A percentile compares a stretch with the other conserved stretches of the same genome.
Conservation (phyloP, 805 yeast species). For the Candida quercuum region DNA sequence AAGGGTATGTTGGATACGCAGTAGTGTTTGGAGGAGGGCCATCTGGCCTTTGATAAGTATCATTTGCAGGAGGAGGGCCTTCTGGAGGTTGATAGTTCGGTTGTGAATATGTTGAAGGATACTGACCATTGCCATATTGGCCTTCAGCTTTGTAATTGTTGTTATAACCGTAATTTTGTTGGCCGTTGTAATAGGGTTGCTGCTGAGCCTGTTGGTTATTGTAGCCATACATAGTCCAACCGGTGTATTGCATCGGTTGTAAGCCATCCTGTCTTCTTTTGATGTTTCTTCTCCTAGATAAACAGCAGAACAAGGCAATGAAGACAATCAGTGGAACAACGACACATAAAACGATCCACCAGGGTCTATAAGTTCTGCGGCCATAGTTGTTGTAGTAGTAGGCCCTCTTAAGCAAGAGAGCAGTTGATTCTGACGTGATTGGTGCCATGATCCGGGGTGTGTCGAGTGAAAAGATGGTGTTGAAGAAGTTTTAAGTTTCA, state of each 20-base stretch:
- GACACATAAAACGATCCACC: constrained; percentile 4
- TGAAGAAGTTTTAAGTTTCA: neutral
- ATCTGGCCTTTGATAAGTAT: constrained; percentile 3
- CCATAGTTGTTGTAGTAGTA: neutral
- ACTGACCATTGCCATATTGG: neutral
- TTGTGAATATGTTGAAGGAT: constrained; percentile 1
- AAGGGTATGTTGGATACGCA: constrained; percentile 1
- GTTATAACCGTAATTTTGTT: neutral
- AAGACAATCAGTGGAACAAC: constrained; percentile 1
- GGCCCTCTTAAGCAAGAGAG: neutral
- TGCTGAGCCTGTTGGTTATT: neutral
- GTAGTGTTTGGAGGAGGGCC: constrained; percentile 3
- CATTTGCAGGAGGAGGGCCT: constrained; percentile 1
- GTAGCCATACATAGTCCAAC: constrained; percentile 2
- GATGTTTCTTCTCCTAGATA: constrained; percentile 3
- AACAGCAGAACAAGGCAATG: neutral
- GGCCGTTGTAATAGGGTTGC: neutral
- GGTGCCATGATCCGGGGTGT: constrained; percentile 4
- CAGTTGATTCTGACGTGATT: neutral
- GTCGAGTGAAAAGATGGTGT: neutral
- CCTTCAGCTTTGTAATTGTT: neutral
- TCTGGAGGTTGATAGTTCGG: neutral
- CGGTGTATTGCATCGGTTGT: neutral
- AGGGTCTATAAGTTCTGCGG: neutral
- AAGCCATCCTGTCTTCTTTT: constrained; percentile 1